A percentile compares a stretch with the other conserved stretches of the same genome.
phyloP scores from a whole-genome alignment of 2,329 filamentous ascomycete species.

The Metarhizium guizhouense region DNA sequence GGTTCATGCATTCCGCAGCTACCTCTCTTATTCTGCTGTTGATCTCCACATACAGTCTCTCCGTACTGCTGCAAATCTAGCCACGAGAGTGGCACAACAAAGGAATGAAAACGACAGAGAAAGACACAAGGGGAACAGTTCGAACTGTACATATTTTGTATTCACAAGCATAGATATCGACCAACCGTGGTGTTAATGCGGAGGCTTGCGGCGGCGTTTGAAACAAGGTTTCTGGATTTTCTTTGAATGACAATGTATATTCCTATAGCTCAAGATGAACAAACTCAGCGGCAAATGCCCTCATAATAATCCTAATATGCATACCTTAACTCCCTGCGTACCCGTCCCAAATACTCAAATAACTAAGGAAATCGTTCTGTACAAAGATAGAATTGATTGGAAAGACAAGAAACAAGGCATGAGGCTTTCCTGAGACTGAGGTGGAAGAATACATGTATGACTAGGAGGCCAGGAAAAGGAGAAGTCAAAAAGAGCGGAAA shows the following conservation, averaged over 20 bases:
- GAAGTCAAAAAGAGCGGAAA: too few relatives aligned
- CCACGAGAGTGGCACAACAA: not conserved
- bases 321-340: slow-evolving; percentile 12
- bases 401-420: not conserved
- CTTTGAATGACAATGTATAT: slow-evolving; percentile 13
- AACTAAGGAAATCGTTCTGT: not conserved
- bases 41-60: not conserved
- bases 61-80: not conserved
- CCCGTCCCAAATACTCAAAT: not conserved
- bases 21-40: too few relatives aligned
- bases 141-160: not conserved
- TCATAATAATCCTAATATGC: slow-evolving; percentile 13
- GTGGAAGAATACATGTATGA: too few relatives aligned
- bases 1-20: not conserved
- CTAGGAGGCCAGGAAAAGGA: too few relatives aligned
- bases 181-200: not conserved
- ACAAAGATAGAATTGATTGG: not conserved
- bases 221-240: not conserved
- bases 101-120: not conserved
- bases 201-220: not conserved
- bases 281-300: not conserved
- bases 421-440: not conserved
- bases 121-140: not conserved
- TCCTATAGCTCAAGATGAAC: slow-evolving; percentile 6
- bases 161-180: not conserved